phyloP scores from a whole-genome alignment of 2,329 filamentous ascomycete species.

The Penicillium sp. region DNA sequence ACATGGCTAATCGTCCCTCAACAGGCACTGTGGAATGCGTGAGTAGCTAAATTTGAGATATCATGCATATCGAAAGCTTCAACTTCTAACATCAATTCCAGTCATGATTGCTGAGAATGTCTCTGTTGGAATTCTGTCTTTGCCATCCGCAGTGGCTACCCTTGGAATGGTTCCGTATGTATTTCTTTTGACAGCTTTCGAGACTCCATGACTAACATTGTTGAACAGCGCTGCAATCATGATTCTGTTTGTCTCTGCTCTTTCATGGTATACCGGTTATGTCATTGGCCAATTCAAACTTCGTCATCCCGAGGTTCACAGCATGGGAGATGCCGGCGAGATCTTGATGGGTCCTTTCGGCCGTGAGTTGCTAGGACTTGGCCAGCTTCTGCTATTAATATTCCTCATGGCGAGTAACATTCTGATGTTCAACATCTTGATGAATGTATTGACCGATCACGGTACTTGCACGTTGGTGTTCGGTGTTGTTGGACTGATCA shows the following conservation, averaged over 20 bases:
- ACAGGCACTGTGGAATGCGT: constrained; percentile 42
- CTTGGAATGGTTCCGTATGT: constrained; percentile 56
- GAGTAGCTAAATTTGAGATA: constrained; percentile 17
- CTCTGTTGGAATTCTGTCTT: constrained; percentile 57
- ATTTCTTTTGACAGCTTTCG: not conserved
- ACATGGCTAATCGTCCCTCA: constrained; percentile 7
- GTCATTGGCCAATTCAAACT: constrained; percentile 60
- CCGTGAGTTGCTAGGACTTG: constrained; percentile 61
- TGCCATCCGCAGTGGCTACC: constrained; percentile 55
- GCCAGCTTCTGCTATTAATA: constrained; percentile 62
- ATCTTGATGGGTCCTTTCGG: constrained; percentile 63
- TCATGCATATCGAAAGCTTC: not conserved
- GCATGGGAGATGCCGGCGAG: constrained; percentile 66
- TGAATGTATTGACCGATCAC: constrained; percentile 63
- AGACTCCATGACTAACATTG: not conserved
- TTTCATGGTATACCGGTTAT: constrained; percentile 61
- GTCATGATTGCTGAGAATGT: constrained; percentile 62
- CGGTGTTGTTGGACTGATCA: constrained; percentile 56
- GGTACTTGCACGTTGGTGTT: constrained; percentile 64
- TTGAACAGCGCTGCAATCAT: constrained; percentile 50
- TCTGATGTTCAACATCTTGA: constrained; percentile 66
- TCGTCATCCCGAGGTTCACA: constrained; percentile 58
- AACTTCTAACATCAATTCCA: constrained; percentile 19
- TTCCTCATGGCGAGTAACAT: constrained; percentile 72
- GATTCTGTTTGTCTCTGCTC: constrained; percentile 53